phyloP scores from a whole-genome alignment of 371 early-diverging fungal species.

The Chytridium lagenaria region DNA sequence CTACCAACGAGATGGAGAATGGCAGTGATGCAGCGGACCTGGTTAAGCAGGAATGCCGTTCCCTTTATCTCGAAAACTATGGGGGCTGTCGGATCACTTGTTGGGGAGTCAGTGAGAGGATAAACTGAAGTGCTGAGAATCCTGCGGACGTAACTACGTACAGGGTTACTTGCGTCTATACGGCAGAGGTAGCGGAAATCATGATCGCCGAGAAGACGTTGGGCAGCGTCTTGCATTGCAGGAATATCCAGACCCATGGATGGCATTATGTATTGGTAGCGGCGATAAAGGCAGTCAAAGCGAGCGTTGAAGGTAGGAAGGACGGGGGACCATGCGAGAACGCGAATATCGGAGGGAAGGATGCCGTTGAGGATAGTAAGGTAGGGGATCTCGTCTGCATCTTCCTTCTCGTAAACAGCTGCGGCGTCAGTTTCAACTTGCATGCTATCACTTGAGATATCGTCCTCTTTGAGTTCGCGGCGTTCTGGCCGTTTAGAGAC shows the following conservation, averaged over 20 bases:
- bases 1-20: constrained; percentile 85
- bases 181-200: constrained; percentile 97
- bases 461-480: constrained; percentile 17
- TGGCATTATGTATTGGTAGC: constrained; percentile 93
- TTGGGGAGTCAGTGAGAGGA: constrained; percentile 32
- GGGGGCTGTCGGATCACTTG: constrained; percentile 23
- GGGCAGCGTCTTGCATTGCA: constrained; percentile 78
- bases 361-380: constrained; percentile 81
- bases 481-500: not conserved
- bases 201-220: constrained; percentile 77
- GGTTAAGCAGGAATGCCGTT: constrained; percentile 95
- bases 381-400: constrained; percentile 72
- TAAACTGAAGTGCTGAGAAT: constrained; percentile 72
- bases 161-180: constrained; percentile 83
- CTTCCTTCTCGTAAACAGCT: not conserved
- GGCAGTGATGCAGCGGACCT: constrained; percentile 96
- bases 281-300: constrained; percentile 83
- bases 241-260: constrained; percentile 70
- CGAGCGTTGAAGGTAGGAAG: constrained; percentile 81
- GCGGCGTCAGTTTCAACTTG: constrained; percentile 7
- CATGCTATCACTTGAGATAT: not conserved
- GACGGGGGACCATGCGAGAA: constrained; percentile 92
- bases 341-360: constrained; percentile 88
- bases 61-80: constrained; percentile 62
- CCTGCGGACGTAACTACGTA: constrained; percentile 74